Evolutionary conservation across 2,329 filamentous ascomycete species (phyloP), one percentile per base, ranked within the genome.

Genomic region (Sodiomyces alkalinus): DNA sequence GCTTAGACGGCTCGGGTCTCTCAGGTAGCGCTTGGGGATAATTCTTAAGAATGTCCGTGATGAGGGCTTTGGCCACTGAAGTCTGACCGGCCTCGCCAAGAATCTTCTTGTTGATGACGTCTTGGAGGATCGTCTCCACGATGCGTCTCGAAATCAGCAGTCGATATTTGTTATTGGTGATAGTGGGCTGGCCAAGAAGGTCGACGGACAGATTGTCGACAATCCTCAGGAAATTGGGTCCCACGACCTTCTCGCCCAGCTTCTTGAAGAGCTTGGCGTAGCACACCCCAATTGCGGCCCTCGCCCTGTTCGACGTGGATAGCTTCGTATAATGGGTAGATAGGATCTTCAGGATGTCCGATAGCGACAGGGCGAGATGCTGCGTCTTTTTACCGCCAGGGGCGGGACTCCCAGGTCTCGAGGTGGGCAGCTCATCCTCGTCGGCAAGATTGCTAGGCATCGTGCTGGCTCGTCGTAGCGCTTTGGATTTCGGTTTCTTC

Each of bases 21-120:
- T 96, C 87, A 41, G 86, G 81, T 26, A 93, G 56, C 5, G 78
- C 77, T 48, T 92, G 83, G 1, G 90, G 87, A 41, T 93, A 96
- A 48, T 96, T 90, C 48, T 92, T 96, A 27, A 98, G 63, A 25
- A 94, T 65, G 33, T 83, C 76, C 47, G 92, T 93, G 45, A 94
- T 72, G 29, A 98, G 56, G 35, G 73, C 71, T 42, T 75, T 82
- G 6, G 83, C 81, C 17, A 82, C 85, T 40, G 78, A 74, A 33
- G 87, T 62, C 45, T 94, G 87, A 6, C 85, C 86, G 10, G 80
- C 82, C 51, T 98, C 87, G 9, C 85, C 85, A 3, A 98, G 63
- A 41, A 94, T 79, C 39, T 76, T 73, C 33, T 68, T 68, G 7
- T 83, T 83, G 37, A 96, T 67, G 6, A 90, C 73, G 33, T 86